Percentiles rank a stretch among this genome's conserved stretches.
Evolutionary conservation across 371 early-diverging fungal species (phyloP).

Genomic region (Mortierella sp.): DNA sequence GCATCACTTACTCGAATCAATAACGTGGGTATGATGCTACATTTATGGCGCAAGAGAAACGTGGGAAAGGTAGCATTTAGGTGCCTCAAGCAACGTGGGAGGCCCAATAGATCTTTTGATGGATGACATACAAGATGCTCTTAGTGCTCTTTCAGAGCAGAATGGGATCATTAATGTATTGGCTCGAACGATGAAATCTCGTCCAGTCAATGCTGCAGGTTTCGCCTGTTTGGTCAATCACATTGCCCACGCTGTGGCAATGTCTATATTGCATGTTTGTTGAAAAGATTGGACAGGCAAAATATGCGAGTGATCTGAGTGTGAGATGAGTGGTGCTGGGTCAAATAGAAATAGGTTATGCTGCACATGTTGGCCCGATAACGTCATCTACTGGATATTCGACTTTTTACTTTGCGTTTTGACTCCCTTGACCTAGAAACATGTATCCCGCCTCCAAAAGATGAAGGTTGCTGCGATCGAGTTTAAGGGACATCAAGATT

Average conservation of each 20-base stretch:
- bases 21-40: background rate
- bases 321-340: background rate
- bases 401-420: background rate
- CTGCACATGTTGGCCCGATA: background rate
- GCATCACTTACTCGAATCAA: background rate
- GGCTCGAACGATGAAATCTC: background rate
- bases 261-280: background rate
- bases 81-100: background rate
- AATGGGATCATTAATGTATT: slow-evolving; percentile 1
- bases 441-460: background rate
- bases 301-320: background rate
- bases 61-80: background rate
- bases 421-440: background rate
- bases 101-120: background rate
- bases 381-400: background rate
- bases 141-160: background rate
- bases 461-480: background rate
- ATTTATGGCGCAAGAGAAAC: background rate
- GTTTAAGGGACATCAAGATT: no score
- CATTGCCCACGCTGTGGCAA: background rate
- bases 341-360: background rate
- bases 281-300: background rate
- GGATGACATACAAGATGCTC: background rate
- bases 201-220: slow-evolving; percentile 9
- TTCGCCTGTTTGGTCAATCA: slow-evolving; percentile 2